Evolutionary conservation across 2,329 filamentous ascomycete species (phyloP), one percentile per base, ranked within the genome.

Genomic region (Sporothrix euskadiensis): DNA sequence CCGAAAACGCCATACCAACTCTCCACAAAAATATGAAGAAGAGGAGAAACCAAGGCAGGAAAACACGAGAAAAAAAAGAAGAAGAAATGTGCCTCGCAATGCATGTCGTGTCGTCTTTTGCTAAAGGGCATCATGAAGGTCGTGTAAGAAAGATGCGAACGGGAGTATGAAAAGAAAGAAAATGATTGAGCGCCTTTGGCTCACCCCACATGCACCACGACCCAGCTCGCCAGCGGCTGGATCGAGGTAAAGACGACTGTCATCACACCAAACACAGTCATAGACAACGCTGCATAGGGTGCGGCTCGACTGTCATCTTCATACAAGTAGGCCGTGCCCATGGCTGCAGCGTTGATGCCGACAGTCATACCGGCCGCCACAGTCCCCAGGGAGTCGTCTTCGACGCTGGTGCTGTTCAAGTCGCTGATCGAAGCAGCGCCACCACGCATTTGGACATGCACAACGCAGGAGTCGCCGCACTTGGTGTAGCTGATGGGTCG

Each of bases 271-370:
- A 88, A 87, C 5, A 87, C 80, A 7, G 87, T 88, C 88, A 89
- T 89, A 1, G 87, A 83, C 19, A 89, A 79, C 1, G 85, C 86
- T 2, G 87, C 85, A 76, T 88, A 88, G 0, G 87, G 86, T 2
- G 86, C 86, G 3, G 87, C 85, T 0, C 82, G 83, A 75, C 85
- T 88, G 71, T 81, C 82, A 8, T 82, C 83, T 78, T 88, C 86
- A 73, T 89, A 88, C 16, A 89, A 81, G 74, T 88, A 86, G 0
- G 87, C 83, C 0, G 88, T 87, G 2, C 88, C 88, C 86, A 89
- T 88, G 3, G 88, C 88, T 0, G 87, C 87, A 0, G 86, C 86
- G 75, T 89, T 89, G 80, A 89, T 84, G 3, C 88, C 88, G 68
- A 88, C 83, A 0, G 86, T 82, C 49, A 87, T 82, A 49, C 87